These are phyloP conservation scores for Penicillium sp. DNA, from an alignment of 2,329 filamentous ascomycete genomes.

Conservation along the genomic window DNA sequence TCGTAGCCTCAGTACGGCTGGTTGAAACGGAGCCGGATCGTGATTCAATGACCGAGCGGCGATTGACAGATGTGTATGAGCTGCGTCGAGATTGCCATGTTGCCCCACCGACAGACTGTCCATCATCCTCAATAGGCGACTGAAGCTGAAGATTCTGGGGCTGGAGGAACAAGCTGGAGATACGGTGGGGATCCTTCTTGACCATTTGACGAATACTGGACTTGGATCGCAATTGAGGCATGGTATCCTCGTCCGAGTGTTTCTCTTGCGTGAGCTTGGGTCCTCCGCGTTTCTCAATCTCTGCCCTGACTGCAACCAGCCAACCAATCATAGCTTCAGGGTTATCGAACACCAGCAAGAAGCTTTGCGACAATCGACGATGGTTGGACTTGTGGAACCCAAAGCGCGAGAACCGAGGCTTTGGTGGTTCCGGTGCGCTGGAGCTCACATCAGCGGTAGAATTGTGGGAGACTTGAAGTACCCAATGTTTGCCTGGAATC, in stretches of 20 bases:
- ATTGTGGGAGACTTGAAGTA: slow-evolving; percentile 48
- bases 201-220: slow-evolving; percentile 35
- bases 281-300: slow-evolving; percentile 50
- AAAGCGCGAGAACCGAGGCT: slow-evolving; percentile 43
- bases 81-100: slow-evolving; percentile 31
- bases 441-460: slow-evolving; percentile 32
- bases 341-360: slow-evolving; percentile 47
- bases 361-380: slow-evolving; percentile 39
- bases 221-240: slow-evolving; percentile 29
- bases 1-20: slow-evolving; percentile 26
- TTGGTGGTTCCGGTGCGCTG: slow-evolving; percentile 30
- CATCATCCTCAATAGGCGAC: slow-evolving; percentile 28
- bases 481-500: slow-evolving; percentile 52
- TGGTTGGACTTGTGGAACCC: slow-evolving; percentile 38
- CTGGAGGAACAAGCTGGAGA: slow-evolving; percentile 34
- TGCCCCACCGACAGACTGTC: slow-evolving; percentile 16
- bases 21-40: slow-evolving; percentile 33
- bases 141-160: slow-evolving; percentile 25
- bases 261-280: slow-evolving; percentile 46
- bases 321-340: slow-evolving; percentile 49
- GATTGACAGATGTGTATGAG: slow-evolving; percentile 33
- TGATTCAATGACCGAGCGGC: slow-evolving; percentile 33
- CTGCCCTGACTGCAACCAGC: slow-evolving; percentile 47
- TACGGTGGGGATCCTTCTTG: slow-evolving; percentile 38
- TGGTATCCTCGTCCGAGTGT: slow-evolving; percentile 31